Conservation (phyloP, 2,329 filamentous ascomycete species). For the Fusarium incarnatum region DNA sequence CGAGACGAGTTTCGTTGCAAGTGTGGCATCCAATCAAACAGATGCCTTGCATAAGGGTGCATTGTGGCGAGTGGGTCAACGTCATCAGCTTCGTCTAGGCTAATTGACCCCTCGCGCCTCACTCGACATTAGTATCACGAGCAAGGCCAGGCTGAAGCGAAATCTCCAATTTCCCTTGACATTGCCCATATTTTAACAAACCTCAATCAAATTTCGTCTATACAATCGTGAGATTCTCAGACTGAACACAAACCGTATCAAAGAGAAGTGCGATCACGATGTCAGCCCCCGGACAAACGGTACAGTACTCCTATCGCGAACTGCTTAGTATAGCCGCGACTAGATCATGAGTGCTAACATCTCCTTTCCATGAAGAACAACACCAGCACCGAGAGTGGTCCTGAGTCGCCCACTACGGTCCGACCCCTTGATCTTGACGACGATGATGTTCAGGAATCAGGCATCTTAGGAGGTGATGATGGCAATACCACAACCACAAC, state of each 20-base stretch:
- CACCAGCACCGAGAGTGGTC: slow-evolving; percentile 55
- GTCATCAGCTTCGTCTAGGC: slow-evolving; percentile 53
- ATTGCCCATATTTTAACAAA: slow-evolving; percentile 16
- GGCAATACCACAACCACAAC: slow-evolving; percentile 44
- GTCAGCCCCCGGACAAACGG: slow-evolving; percentile 58
- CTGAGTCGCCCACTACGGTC: slow-evolving; percentile 75
- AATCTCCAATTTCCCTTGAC: slow-evolving; percentile 44
- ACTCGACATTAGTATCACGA: slow-evolving; percentile 48
- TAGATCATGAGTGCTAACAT: slow-evolving; percentile 39
- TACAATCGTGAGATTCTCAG: slow-evolving; percentile 2
- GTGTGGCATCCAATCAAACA: slow-evolving; percentile 25
- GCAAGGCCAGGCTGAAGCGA: slow-evolving; percentile 46
- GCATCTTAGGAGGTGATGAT: slow-evolving; percentile 60
- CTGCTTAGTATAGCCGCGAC: slow-evolving; percentile 21
- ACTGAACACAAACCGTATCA: slow-evolving; percentile 3
- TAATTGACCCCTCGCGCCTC: slow-evolving; percentile 49
- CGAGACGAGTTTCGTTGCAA: neutral
- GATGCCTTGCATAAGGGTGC: neutral
- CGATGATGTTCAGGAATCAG: slow-evolving; percentile 74
- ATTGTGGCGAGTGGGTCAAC: slow-evolving; percentile 53
- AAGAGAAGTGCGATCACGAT: slow-evolving; percentile 47
- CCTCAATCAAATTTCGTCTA: slow-evolving; percentile 19
- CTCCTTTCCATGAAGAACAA: slow-evolving; percentile 56
- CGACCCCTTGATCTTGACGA: slow-evolving; percentile 76
- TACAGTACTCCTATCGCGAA: slow-evolving; percentile 49